These are phyloP conservation scores for Protea cynaroides DNA, from an alignment of 164 flowering plant species.

Conservation along the genomic window DNA sequence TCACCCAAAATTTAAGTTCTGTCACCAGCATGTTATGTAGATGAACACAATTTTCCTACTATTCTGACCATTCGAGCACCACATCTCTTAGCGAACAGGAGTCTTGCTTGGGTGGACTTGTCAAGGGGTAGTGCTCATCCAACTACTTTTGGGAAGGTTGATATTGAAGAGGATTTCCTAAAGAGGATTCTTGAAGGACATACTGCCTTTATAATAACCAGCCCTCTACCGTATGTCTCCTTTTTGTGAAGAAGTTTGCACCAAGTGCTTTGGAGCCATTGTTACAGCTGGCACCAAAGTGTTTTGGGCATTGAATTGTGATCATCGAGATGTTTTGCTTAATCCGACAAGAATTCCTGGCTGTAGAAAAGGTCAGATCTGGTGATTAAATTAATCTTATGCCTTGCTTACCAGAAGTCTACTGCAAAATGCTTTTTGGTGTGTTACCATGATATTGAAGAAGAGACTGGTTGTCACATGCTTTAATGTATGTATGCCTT, in stretches of 20 bases:
- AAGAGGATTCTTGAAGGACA: conserved; percentile 13
- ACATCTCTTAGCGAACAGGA: conserved; percentile 18
- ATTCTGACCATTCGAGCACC: conserved; percentile 18
- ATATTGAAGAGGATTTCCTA: conserved; percentile 19
- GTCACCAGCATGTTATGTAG: conserved; percentile 27
- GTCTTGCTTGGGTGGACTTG: conserved; percentile 38
- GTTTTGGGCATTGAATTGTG: conserved; percentile 13
- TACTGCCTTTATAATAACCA: conserved; percentile 21
- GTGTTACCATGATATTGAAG: background rate
- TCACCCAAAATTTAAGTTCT: conserved; percentile 18
- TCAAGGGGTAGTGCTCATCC: conserved; percentile 38
- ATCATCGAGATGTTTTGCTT: no score
- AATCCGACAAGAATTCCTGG: background rate
- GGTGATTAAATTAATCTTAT: background rate
- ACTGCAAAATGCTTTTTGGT: background rate
- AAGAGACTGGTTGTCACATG: background rate
- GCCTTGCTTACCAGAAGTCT: background rate
- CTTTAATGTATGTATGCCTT: background rate
- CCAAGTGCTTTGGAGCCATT: conserved; percentile 23
- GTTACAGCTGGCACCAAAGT: conserved; percentile 14
- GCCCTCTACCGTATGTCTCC: conserved; percentile 13
- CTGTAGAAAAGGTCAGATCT: background rate
- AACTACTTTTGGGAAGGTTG: conserved; percentile 12
- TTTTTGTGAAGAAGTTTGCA: conserved; percentile 33
- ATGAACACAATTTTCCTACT: conserved; percentile 38